These are phyloP conservation scores for Phytopythium oedochilum DNA, from an alignment of 352 stramenopile species.

Conservation along the genomic window DNA sequence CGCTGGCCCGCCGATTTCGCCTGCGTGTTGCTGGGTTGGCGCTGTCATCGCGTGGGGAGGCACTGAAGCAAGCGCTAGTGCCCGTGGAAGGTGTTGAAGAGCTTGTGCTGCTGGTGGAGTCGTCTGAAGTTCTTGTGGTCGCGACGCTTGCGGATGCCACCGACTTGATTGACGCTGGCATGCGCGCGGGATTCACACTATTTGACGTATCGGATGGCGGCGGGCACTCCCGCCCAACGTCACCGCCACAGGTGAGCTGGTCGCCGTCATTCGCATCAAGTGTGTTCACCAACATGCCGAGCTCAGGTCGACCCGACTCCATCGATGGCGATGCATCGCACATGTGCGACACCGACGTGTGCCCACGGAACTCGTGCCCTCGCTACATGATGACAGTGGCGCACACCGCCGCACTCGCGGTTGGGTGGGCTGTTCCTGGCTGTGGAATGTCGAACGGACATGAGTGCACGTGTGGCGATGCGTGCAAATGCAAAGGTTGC, in stretches of 20 bases:
- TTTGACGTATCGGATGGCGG: conserved; percentile 40
- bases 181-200: conserved; percentile 39
- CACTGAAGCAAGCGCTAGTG: conserved; percentile 20
- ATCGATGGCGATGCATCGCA: conserved; percentile 19
- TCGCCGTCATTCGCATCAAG: not conserved
- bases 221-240: not conserved
- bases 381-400: conserved; percentile 77
- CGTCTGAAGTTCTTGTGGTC: conserved; percentile 51
- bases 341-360: conserved; percentile 57
- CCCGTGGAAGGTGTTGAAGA: conserved; percentile 65
- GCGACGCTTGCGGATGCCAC: conserved; percentile 41
- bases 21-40: conserved; percentile 44
- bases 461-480: conserved; percentile 77
- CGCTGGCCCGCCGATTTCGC: conserved; percentile 41
- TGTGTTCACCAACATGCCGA: not conserved
- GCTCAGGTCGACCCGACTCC: not conserved
- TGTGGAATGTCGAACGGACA: conserved; percentile 76
- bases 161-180: conserved; percentile 31
- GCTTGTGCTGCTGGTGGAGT: conserved; percentile 48
- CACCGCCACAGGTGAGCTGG: not conserved
- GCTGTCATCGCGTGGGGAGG: conserved; percentile 14
- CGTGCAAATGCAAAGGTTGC: conserved; percentile 73
- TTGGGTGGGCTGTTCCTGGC: conserved; percentile 74
- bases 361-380: conserved; percentile 57
- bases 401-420: conserved; percentile 68